Conservation (phyloP, 2,329 filamentous ascomycete genomes). For the Beauveria australis region DNA sequence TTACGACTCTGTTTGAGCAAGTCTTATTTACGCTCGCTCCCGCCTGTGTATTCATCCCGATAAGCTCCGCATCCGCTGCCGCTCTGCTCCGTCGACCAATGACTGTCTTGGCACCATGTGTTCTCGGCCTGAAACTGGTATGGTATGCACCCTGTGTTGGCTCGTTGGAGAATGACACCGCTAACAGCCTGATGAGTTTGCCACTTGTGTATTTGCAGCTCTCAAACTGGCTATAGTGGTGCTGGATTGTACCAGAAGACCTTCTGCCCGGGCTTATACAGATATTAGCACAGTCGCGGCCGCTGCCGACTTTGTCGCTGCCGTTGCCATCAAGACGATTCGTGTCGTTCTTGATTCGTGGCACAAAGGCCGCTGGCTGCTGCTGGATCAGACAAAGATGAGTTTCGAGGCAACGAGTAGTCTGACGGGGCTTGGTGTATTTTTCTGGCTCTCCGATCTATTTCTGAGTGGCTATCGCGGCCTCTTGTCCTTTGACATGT, state of each 20-base stretch:
- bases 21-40: background rate
- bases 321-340: background rate
- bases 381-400: background rate
- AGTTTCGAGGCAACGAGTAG: conserved; percentile 30
- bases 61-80: background rate
- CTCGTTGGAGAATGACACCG: no score
- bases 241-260: no score
- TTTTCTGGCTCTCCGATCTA: conserved; percentile 28
- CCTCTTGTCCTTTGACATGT: background rate
- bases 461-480: conserved; percentile 24
- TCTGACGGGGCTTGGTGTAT: conserved; percentile 23
- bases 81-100: background rate
- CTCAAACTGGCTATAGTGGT: background rate
- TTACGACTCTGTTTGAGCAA: conserved; percentile 4
- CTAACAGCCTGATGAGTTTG: background rate
- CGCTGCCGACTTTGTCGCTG: background rate
- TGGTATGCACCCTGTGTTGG: background rate
- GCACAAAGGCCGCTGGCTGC: background rate
- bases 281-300: background rate
- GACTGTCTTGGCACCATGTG: background rate
- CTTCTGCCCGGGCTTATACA: no score
- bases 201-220: background rate
- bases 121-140: background rate
- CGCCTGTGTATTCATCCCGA: background rate
- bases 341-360: background rate